Base-by-base conservation (phyloP, 2,329 filamentous ascomycete species). In the Fusarium sacchari region DNA sequence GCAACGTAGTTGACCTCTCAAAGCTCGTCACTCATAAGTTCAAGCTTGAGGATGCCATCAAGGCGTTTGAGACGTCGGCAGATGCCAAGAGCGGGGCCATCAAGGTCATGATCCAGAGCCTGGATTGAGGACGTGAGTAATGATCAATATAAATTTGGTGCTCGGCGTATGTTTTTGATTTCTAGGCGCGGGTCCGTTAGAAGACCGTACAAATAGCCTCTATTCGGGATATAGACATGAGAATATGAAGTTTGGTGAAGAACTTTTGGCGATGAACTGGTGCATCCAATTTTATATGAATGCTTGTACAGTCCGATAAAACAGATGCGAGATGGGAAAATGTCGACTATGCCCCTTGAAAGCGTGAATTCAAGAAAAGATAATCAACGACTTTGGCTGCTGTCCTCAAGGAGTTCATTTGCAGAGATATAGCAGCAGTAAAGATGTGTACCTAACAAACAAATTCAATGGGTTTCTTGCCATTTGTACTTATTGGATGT, bases 61-160 rank as follows among this genome's bases (percentile, higher is more conserved):
- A 96, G 84, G 96, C 96, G 13, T 98, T 98, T 82, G 91, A 95
- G 85, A 96, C 94, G 44, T 94, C 95, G 26, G 90, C 93, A 14
- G 91, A 98, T 83, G 92, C 94, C 43, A 95, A 93, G 87, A 97
- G 93, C 58, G 95, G 96, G 12, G 94, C 95, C n/a, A 98, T 98
- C 84, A 98, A 98, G 88, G 95, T 98, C 69, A 93, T 95, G 88
- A 98, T 98, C 79, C 94, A 95, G 86, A 94, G 89, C 78, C 74
- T 89, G 73, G 88, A 89, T 15, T 89, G 83, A 69, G 50, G 22
- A 60, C 18, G 67, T 67, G 30, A 46, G 63, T 62, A 43, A 57
- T 61, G 61, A 58, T 68, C 46, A 57, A 67, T 53, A 67, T 64
- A 71, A 64, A 66, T 40, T 37, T 50, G 69, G 76, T 77, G 75